Percentiles rank a stretch among this genome's conserved stretches.
These are phyloP conservation scores for Anacardium occidentale DNA, from an alignment of 345 rosid genomes.

Conservation along the genomic window DNA sequence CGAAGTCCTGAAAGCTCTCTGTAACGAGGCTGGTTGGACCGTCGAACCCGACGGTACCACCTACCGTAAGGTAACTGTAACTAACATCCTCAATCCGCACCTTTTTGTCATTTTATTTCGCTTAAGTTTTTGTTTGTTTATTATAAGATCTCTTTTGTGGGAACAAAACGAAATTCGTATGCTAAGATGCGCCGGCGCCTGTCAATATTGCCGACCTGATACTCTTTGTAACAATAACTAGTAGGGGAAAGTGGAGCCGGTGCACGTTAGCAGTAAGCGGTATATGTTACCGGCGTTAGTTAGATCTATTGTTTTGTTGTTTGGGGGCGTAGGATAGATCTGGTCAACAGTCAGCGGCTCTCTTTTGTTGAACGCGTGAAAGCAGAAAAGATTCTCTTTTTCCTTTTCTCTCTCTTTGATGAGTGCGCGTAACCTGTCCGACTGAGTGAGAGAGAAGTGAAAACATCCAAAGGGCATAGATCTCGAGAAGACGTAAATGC, in stretches of 20 bases:
- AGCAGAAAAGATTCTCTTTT: slow-evolving; percentile 28
- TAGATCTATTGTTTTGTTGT: slow-evolving; percentile 8
- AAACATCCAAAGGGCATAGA: slow-evolving; percentile 34
- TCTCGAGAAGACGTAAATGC: slow-evolving; percentile 36
- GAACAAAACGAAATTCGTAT: background rate
- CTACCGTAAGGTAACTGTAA: slow-evolving; percentile 63
- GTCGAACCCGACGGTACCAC: slow-evolving; percentile 87
- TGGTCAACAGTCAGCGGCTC: slow-evolving; percentile 27
- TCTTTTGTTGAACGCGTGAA: slow-evolving; percentile 29
- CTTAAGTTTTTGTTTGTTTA: background rate
- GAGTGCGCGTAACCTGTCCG: background rate
- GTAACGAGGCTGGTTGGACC: slow-evolving; percentile 86
- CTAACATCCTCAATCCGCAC: no score
- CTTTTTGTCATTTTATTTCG: background rate
- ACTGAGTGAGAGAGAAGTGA: background rate
- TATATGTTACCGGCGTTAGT: slow-evolving; percentile 4
- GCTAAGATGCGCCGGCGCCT: slow-evolving; percentile 1
- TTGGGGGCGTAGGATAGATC: slow-evolving; percentile 27
- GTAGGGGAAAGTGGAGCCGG: background rate
- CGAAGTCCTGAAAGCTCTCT: slow-evolving; percentile 84
- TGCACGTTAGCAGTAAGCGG: background rate
- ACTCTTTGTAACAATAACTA: background rate
- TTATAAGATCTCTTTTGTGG: background rate
- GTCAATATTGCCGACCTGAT: background rate
- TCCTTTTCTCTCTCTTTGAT: slow-evolving; percentile 13